Evolutionary conservation across 108 stramenopile genomes (phyloP).

Genomic region (Nitzschia sp.): DNA sequence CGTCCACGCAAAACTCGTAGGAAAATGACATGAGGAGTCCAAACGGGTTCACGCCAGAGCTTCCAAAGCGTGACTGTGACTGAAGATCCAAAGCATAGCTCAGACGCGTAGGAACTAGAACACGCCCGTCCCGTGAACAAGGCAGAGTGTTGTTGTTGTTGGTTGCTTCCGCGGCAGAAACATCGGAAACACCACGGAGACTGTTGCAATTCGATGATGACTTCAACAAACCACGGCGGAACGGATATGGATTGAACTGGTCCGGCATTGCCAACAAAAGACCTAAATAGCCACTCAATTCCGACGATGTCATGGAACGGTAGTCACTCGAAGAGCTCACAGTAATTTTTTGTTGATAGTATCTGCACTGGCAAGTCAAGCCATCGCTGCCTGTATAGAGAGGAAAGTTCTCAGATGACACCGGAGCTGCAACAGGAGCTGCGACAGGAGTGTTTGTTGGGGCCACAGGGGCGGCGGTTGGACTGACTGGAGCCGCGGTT

Average conservation of each 20-base stretch:
- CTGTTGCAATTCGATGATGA: no score
- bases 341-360: background rate
- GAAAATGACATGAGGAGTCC: background rate
- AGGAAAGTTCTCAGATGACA: background rate
- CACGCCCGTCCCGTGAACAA: background rate
- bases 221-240: no score
- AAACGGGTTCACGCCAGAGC: background rate
- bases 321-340: background rate
- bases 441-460: background rate
- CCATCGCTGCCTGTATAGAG: background rate
- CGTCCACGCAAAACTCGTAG: constrained; percentile 3
- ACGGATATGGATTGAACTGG: background rate
- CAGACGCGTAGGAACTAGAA: background rate
- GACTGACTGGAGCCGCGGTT: background rate
- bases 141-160: no score
- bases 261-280: background rate
- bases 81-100: background rate
- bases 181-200: no score
- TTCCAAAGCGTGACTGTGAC: background rate
- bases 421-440: background rate
- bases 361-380: background rate
- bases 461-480: background rate
- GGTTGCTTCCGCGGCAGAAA: no score
- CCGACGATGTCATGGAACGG: background rate
- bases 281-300: background rate